Conservation (phyloP, 192 early-diverging fungal genomes). For the Podila minutissima region DNA sequence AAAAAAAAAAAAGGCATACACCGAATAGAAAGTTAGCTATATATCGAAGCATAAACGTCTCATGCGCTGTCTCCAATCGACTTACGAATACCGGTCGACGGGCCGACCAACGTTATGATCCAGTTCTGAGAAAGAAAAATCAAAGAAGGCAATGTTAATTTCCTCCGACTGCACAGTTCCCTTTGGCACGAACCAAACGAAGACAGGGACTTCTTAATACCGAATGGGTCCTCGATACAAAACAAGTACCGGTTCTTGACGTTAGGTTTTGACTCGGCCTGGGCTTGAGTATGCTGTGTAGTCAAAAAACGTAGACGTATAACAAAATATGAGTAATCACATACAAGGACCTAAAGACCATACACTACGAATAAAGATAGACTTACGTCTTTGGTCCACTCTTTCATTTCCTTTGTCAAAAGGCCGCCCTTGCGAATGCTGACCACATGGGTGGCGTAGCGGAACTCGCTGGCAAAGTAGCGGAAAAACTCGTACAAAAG, state of each 20-base stretch:
- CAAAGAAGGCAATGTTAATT: not conserved
- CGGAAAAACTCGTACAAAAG: slow-evolving; percentile 45
- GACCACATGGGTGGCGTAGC: slow-evolving; percentile 30
- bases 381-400: slow-evolving; percentile 47
- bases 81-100: slow-evolving; percentile 44
- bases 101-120: slow-evolving; percentile 46
- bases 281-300: not conserved
- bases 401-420: slow-evolving; percentile 40
- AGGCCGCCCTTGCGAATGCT: slow-evolving; percentile 42
- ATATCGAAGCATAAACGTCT: too few relatives aligned
- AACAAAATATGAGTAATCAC: not conserved
- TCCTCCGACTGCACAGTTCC: not conserved
- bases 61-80: not conserved
- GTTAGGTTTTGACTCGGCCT: slow-evolving; percentile 16
- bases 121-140: slow-evolving; percentile 14
- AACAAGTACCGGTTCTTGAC: slow-evolving; percentile 49
- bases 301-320: not conserved
- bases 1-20: too few relatives aligned
- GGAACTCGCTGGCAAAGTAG: slow-evolving; percentile 48
- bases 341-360: not conserved
- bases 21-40: not conserved
- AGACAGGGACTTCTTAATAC: not conserved
- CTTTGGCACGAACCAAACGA: not conserved
- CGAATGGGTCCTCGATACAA: slow-evolving; percentile 48
- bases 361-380: not conserved